Conservation (phyloP, 139 green algal species). For the Mesotaenium endlicherianum region DNA sequence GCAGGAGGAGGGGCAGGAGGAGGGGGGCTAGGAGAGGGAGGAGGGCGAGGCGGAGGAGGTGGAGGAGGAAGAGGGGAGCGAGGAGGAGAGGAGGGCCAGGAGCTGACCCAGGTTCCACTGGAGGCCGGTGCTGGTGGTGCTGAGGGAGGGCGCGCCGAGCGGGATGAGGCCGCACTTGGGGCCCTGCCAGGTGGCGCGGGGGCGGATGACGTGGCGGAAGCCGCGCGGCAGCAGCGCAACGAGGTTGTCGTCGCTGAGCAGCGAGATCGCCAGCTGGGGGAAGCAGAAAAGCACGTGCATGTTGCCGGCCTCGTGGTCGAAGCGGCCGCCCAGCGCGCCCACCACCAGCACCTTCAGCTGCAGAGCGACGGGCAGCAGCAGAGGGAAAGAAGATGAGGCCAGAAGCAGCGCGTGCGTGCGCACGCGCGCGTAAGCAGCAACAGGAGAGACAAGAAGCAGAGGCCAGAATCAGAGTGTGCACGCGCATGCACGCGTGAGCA, state of each 20-base stretch:
- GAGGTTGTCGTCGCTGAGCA: conserved; percentile 81
- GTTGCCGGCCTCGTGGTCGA: conserved; percentile 90
- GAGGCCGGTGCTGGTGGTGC: conserved; percentile 69
- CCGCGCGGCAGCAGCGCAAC: conserved; percentile 68
- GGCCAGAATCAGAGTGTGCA: too few relatives aligned
- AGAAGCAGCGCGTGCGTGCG: too few relatives aligned
- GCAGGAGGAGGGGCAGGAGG: background rate
- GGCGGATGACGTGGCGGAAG: conserved; percentile 58
- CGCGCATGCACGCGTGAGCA: too few relatives aligned
- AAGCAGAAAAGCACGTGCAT: conserved; percentile 76
- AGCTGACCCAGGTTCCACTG: conserved; percentile 75
- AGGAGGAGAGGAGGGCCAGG: conserved; percentile 4
- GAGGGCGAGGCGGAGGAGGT: background rate
- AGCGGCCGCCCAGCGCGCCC: conserved; percentile 82
- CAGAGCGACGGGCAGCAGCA: background rate
- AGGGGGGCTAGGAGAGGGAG: background rate
- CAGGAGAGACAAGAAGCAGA: too few relatives aligned
- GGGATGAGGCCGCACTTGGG: conserved; percentile 84
- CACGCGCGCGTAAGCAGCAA: too few relatives aligned
- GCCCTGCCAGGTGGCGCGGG: conserved; percentile 66
- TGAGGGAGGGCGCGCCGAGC: conserved; percentile 56
- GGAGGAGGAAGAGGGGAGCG: background rate
- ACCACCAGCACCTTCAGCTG: conserved; percentile 41
- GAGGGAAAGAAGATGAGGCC: conserved; percentile 8
- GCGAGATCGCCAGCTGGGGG: conserved; percentile 67